A percentile compares a stretch with the other conserved stretches of the same genome.
Conservation (phyloP, 352 stramenopile genomes). For the Globisporangium paddicum region DNA sequence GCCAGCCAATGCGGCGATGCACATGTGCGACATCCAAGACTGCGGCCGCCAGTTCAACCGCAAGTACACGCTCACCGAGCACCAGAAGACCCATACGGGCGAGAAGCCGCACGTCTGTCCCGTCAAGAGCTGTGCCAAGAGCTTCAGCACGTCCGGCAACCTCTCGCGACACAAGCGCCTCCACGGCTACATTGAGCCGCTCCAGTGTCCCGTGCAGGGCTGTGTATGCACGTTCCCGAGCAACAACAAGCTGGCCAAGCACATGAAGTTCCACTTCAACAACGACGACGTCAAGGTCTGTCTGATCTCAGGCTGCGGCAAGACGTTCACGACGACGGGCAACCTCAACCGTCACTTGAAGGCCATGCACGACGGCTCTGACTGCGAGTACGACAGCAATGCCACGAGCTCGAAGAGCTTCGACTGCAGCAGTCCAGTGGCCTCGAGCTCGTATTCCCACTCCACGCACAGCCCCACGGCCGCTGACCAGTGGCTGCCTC, state of each 20-base stretch:
- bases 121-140: constrained; percentile 34
- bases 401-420: background rate
- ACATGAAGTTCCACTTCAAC: constrained; percentile 47
- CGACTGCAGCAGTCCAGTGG: background rate
- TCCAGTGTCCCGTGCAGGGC: constrained; percentile 25
- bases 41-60: constrained; percentile 32
- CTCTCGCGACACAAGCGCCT: constrained; percentile 48
- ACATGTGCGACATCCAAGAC: background rate
- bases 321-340: constrained; percentile 45
- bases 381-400: background rate
- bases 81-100: constrained; percentile 53
- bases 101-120: constrained; percentile 49
- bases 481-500: constrained; percentile 2
- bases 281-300: constrained; percentile 22
- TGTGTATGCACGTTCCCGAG: constrained; percentile 36
- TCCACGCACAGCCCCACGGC: background rate
- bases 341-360: constrained; percentile 37
- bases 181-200: constrained; percentile 34
- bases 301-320: constrained; percentile 27
- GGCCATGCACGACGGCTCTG: background rate
- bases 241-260: constrained; percentile 35
- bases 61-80: constrained; percentile 50
- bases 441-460: background rate
- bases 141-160: constrained; percentile 52
- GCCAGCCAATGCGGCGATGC: background rate